Conservation (phyloP, 208 protist genomes). For the Balamuthia mandrillaris region DNA sequence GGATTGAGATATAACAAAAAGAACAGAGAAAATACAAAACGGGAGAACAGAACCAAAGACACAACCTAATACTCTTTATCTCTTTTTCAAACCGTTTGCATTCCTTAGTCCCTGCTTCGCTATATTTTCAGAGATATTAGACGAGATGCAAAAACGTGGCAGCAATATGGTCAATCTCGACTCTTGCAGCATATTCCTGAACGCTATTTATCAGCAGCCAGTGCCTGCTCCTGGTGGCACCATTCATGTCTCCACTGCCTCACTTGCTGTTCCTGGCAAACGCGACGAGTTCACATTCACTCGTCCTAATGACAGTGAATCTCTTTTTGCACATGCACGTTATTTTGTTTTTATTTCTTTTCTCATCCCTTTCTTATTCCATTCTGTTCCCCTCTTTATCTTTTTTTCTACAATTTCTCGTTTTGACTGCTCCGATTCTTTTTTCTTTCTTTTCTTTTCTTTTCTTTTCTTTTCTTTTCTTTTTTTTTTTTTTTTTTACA, state of each 20-base stretch:
- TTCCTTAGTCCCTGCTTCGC: neutral
- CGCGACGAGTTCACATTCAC: constrained; percentile 14
- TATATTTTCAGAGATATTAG: too few species aligned
- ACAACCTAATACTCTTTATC: neutral
- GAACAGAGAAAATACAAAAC: neutral
- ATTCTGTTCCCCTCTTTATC: too few species aligned
- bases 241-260: constrained; percentile 11
- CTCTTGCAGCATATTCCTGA: constrained; percentile 1
- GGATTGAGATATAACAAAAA: neutral
- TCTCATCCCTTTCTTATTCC: neutral
- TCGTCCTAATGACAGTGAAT: constrained; percentile 25
- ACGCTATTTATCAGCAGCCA: constrained; percentile 34
- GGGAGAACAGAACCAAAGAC: neutral
- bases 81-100: neutral
- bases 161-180: neutral
- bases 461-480: too few species aligned
- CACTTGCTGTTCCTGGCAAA: neutral
- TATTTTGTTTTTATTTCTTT: neutral
- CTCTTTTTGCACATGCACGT: constrained; percentile 21
- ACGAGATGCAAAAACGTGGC: too few species aligned
- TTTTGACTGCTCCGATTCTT: too few species aligned
- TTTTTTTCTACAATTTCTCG: neutral
- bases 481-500: too few species aligned
- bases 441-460: too few species aligned
- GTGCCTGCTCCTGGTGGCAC: constrained; percentile 32